These are phyloP conservation scores for Coemansia sp. DNA, from an alignment of 192 early-diverging fungal genomes.

Conservation along the genomic window DNA sequence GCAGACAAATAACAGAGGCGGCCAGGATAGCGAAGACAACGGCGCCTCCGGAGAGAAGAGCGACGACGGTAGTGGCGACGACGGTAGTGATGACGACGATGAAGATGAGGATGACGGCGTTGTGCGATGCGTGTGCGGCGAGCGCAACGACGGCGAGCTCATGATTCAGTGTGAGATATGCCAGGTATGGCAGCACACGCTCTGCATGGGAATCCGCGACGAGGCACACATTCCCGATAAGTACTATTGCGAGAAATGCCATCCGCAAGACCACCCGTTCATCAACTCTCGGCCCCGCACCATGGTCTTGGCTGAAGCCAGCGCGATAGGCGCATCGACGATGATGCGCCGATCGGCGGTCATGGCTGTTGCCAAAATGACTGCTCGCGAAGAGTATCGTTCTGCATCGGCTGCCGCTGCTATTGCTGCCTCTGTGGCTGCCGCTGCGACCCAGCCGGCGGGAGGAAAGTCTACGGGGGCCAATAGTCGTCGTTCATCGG, in stretches of 20 bases:
- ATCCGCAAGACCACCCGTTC: constrained; percentile 78
- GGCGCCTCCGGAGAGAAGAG: not conserved
- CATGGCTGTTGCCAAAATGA: constrained; percentile 57
- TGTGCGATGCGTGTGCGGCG: constrained; percentile 56
- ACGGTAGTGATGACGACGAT: constrained; percentile 17
- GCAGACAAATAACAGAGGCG: not conserved
- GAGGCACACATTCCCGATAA: constrained; percentile 81
- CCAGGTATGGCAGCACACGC: constrained; percentile 92
- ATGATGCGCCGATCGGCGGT: constrained; percentile 58
- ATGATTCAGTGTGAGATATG: constrained; percentile 97
- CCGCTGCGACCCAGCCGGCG: constrained; percentile 10
- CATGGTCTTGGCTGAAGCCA: constrained; percentile 47
- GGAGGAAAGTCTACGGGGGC: constrained; percentile 3
- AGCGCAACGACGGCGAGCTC: constrained; percentile 66
- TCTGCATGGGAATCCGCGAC: constrained; percentile 83
- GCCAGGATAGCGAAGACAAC: not conserved
- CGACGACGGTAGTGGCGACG: constrained; percentile 15
- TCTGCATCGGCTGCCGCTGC: constrained; percentile 37
- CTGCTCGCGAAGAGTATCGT: constrained; percentile 50
- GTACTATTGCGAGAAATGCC: constrained; percentile 93
- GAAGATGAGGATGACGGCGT: constrained; percentile 47
- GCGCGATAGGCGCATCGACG: constrained; percentile 37
- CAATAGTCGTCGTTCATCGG: constrained; percentile 11
- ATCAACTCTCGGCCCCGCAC: constrained; percentile 55
- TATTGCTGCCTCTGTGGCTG: constrained; percentile 45